phyloP scores from a whole-genome alignment of 768 basidiomycete species.

The Neoboletus brunneissimus region DNA sequence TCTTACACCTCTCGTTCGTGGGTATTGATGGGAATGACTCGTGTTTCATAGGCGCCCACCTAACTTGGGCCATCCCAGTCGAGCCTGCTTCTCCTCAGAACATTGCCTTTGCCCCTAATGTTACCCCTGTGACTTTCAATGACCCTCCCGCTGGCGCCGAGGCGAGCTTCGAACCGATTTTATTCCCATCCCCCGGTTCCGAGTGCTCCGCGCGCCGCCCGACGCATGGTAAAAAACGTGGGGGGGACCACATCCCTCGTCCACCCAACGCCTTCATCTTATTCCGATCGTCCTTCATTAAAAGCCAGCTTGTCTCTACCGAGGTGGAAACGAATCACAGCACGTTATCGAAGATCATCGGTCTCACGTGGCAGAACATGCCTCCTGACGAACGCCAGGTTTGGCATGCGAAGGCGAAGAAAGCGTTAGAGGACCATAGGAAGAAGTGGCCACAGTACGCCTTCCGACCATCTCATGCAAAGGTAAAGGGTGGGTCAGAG shows the following conservation, averaged over 20 bases:
- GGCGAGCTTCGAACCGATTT: constrained; percentile 41
- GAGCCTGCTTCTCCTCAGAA: constrained; percentile 38
- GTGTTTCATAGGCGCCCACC: constrained; percentile 36
- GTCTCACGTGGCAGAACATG: constrained; percentile 78
- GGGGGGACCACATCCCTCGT: constrained; percentile 74
- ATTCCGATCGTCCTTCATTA: constrained; percentile 82
- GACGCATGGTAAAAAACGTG: constrained; percentile 67
- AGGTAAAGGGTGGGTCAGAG: constrained; percentile 29
- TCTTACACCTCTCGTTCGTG: background rate
- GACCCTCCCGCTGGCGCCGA: constrained; percentile 42
- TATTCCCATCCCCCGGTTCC: constrained; percentile 55
- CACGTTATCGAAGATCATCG: constrained; percentile 82
- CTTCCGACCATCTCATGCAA: constrained; percentile 59
- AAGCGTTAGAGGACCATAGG: constrained; percentile 70
- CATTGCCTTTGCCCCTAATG: constrained; percentile 56
- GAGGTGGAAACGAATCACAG: constrained; percentile 81
- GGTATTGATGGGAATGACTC: constrained; percentile 15
- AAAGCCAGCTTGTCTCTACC: constrained; percentile 71
- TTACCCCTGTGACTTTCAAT: constrained; percentile 58
- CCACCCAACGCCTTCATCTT: constrained; percentile 87
- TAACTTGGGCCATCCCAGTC: constrained; percentile 46
- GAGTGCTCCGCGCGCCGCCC: constrained; percentile 39
- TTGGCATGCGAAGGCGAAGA: constrained; percentile 76
- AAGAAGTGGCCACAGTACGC: constrained; percentile 70
- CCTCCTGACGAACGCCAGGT: constrained; percentile 71